Percentiles rank a stretch among this genome's conserved stretches.
Evolutionary conservation across 768 basidiomycete species (phyloP).

Genomic region (Mycena rosella): DNA sequence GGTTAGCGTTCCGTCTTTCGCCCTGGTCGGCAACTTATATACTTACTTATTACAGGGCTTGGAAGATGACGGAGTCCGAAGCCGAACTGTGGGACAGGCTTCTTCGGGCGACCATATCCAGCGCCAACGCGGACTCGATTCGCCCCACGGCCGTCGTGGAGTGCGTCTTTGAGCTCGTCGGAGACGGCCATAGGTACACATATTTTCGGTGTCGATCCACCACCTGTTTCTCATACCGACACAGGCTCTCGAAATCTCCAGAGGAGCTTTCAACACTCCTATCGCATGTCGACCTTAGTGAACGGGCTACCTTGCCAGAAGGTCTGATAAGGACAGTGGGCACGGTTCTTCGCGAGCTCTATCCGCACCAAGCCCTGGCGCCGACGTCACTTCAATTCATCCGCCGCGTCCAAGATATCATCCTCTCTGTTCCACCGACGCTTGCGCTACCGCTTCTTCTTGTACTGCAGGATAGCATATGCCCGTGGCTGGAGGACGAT

Average conservation of each 20-base stretch:
- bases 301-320: slow-evolving; percentile 34
- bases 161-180: slow-evolving; percentile 44
- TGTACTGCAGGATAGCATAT: slow-evolving; percentile 54
- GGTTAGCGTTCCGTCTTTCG: slow-evolving; percentile 48
- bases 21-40: neutral
- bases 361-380: slow-evolving; percentile 46
- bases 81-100: slow-evolving; percentile 56
- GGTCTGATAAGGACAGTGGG: slow-evolving; percentile 47
- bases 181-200: slow-evolving; percentile 35
- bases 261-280: slow-evolving; percentile 42
- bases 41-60: slow-evolving; percentile 50
- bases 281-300: slow-evolving; percentile 39
- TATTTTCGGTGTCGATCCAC: neutral
- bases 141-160: slow-evolving; percentile 42
- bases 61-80: slow-evolving; percentile 60
- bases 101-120: slow-evolving; percentile 47
- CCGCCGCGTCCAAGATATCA: slow-evolving; percentile 46
- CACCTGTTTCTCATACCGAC: neutral
- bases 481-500: slow-evolving; percentile 68
- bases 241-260: slow-evolving; percentile 42
- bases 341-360: slow-evolving; percentile 48
- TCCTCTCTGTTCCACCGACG: slow-evolving; percentile 44
- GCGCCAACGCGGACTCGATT: slow-evolving; percentile 40
- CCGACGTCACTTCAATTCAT: slow-evolving; percentile 53
- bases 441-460: slow-evolving; percentile 52